Conservation (phyloP, 2,329 filamentous ascomycete species). For the Pseudofabraea citricarpa region DNA sequence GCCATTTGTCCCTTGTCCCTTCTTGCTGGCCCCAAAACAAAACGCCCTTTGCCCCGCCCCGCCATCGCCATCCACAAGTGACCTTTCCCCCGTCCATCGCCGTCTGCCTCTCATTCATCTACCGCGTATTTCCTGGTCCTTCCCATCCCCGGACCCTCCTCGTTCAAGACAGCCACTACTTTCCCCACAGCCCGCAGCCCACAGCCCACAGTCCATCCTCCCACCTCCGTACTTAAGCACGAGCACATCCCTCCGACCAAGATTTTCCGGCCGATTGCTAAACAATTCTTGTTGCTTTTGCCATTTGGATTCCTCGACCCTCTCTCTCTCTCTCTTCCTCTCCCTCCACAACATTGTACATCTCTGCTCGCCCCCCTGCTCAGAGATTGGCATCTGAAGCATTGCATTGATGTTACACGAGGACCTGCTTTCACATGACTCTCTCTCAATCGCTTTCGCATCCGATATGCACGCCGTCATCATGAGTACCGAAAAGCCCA, state of each 20-base stretch:
- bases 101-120: background rate
- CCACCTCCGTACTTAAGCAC: constrained; percentile 5
- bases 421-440: background rate
- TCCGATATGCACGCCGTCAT: constrained; percentile 12
- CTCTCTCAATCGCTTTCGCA: background rate
- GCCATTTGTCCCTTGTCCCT: background rate
- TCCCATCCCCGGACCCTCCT: background rate
- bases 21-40: too few species aligned
- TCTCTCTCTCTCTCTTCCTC: background rate
- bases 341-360: background rate
- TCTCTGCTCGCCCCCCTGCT: background rate
- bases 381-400: too few species aligned
- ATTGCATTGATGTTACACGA: background rate
- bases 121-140: background rate
- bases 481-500: constrained; percentile 10
- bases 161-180: background rate
- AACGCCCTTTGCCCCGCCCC: background rate
- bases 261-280: constrained; percentile 8
- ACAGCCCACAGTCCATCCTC: background rate
- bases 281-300: background rate
- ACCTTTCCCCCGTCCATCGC: background rate
- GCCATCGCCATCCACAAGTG: background rate
- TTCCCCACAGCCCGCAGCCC: background rate
- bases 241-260: constrained; percentile 6
- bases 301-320: background rate